Percentiles rank a stretch among this genome's conserved stretches.
Evolutionary conservation across 768 basidiomycete species (phyloP).

Genomic region (Amanita polypyramis): DNA sequence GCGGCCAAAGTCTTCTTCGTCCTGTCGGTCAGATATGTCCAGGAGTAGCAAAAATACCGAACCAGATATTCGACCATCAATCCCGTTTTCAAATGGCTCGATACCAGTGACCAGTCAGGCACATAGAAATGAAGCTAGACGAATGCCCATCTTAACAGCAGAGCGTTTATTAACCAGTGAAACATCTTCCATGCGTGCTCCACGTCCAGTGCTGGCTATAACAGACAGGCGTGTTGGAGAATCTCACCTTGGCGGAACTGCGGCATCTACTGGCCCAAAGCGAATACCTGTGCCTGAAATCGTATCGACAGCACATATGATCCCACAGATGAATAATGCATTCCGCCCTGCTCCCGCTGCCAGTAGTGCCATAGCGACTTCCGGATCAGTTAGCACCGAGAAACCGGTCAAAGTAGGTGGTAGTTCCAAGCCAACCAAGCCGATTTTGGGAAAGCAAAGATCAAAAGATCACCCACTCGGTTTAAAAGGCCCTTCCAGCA

Average conservation of each 20-base stretch:
- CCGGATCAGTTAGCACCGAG: background rate
- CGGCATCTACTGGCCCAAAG: conserved; percentile 17
- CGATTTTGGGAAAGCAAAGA: background rate
- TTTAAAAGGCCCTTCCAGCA: background rate
- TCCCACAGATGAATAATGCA: background rate
- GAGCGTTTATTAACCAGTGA: background rate
- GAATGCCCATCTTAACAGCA: background rate
- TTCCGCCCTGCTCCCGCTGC: background rate
- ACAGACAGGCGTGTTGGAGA: conserved; percentile 3
- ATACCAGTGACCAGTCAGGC: background rate
- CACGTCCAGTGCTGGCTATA: background rate
- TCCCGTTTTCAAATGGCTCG: background rate
- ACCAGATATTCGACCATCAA: background rate
- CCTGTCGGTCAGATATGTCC: background rate
- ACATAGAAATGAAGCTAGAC: background rate
- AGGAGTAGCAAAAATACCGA: background rate
- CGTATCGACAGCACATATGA: background rate
- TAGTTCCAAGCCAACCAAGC: background rate
- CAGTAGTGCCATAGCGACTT: background rate
- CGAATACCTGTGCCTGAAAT: conserved; percentile 14
- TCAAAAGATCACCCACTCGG: no score
- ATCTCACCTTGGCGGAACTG: background rate
- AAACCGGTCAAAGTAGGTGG: background rate
- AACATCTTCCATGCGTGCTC: background rate
- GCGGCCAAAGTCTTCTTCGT: conserved; percentile 5